phyloP scores from a whole-genome alignment of 2,329 filamentous ascomycete species.

The Alternaria sp. region DNA sequence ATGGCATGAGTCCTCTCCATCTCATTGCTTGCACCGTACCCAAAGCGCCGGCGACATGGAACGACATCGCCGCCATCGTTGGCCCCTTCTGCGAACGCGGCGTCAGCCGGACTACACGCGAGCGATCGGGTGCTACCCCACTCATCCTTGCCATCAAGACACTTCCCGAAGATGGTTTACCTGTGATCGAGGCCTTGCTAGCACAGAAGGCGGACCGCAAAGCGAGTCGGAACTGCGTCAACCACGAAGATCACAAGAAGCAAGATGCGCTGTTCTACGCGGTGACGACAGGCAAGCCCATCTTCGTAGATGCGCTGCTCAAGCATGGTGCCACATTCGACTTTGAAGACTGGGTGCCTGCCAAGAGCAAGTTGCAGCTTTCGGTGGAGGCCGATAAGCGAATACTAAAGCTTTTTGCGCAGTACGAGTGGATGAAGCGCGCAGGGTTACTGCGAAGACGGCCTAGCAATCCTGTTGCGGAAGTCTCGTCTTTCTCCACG shows the following conservation, averaged over 20 bases:
- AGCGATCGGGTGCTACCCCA: constrained; percentile 41
- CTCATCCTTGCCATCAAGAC: constrained; percentile 41
- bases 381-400: constrained; percentile 19
- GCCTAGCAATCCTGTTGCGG: constrained; percentile 6
- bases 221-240: constrained; percentile 35
- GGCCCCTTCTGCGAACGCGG: constrained; percentile 39
- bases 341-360: constrained; percentile 33
- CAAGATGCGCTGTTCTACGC: constrained; percentile 39
- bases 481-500: constrained; percentile 19
- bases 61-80: constrained; percentile 31
- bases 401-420: constrained; percentile 29
- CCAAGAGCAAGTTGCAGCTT: constrained; percentile 13
- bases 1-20: constrained; percentile 42
- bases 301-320: constrained; percentile 36
- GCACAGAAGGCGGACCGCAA: constrained; percentile 21
- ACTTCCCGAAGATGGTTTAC: constrained; percentile 37
- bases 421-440: constrained; percentile 37
- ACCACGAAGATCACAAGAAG: constrained; percentile 40
- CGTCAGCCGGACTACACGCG: constrained; percentile 41
- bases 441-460: constrained; percentile 24
- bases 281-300: constrained; percentile 29
- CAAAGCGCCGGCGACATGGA: constrained; percentile 28
- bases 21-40: constrained; percentile 35
- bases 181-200: constrained; percentile 35
- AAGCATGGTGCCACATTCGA: constrained; percentile 33